phyloP scores from a whole-genome alignment of 2,329 filamentous ascomycete species.

The Aspergillus alliaceus region DNA sequence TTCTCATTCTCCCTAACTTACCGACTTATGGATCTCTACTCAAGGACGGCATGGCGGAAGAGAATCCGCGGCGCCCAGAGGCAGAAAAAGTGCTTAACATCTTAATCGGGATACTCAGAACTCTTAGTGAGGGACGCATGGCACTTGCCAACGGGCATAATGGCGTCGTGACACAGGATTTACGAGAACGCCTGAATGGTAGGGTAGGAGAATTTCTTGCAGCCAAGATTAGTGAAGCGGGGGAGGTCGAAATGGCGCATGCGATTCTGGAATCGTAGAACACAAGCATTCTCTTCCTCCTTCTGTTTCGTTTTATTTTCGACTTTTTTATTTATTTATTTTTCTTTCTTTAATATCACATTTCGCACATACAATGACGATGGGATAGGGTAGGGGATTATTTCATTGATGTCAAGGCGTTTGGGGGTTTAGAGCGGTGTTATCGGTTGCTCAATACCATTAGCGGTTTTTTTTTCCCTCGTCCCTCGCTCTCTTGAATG shows the following conservation, averaged over 20 bases:
- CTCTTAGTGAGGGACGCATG: slow-evolving; percentile 50
- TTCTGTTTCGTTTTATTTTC: neutral
- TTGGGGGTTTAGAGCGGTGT: neutral
- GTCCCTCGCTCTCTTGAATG: too few relatives aligned
- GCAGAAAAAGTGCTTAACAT: slow-evolving; percentile 61
- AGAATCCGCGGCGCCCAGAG: slow-evolving; percentile 55
- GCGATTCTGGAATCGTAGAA: slow-evolving; percentile 34
- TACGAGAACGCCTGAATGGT: slow-evolving; percentile 36
- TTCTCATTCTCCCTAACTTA: slow-evolving; percentile 66
- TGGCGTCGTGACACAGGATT: slow-evolving; percentile 36
- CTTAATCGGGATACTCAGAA: slow-evolving; percentile 57
- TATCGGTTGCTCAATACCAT: neutral
- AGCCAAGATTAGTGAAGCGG: slow-evolving; percentile 40
- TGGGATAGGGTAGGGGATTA: neutral
- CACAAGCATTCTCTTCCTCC: neutral
- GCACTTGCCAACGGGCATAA: slow-evolving; percentile 42
- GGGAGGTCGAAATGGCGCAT: slow-evolving; percentile 41
- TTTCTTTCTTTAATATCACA: neutral
- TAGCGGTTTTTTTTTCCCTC: neutral
- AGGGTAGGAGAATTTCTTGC: slow-evolving; percentile 46
- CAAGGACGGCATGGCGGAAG: slow-evolving; percentile 53
- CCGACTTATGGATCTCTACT: slow-evolving; percentile 64
- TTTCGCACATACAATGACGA: neutral
- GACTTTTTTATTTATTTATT: neutral
- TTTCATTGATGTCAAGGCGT: slow-evolving; percentile 1